These are phyloP conservation scores for Ophiostoma ulmi DNA, from an alignment of 2,329 filamentous ascomycete genomes.

Conservation along the genomic window DNA sequence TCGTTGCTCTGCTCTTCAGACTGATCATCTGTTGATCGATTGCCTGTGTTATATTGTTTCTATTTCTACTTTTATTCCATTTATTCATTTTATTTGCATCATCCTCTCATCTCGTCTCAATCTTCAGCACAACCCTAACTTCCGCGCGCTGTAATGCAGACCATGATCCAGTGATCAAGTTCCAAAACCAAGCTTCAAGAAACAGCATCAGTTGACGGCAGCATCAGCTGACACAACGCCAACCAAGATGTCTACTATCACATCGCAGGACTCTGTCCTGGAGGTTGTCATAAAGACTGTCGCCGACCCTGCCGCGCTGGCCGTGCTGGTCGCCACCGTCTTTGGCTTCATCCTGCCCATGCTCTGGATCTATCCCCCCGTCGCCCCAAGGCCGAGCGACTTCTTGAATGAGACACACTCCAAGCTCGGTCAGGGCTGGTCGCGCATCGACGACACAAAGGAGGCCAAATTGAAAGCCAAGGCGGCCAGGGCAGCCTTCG, in stretches of 20 bases:
- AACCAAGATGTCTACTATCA: background rate
- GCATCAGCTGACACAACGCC: background rate
- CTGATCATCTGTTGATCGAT: background rate
- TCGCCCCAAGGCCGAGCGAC: conserved; percentile 49
- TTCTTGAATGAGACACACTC: conserved; percentile 52
- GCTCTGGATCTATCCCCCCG: conserved; percentile 51
- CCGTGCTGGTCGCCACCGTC: conserved; percentile 43
- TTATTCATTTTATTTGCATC: background rate
- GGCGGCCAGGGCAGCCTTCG: background rate
- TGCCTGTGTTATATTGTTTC: background rate
- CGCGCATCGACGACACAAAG: conserved; percentile 37
- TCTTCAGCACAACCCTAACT: background rate
- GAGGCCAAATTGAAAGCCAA: conserved; percentile 17
- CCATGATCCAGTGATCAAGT: background rate
- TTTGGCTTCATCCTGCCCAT: conserved; percentile 50
- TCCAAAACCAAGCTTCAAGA: background rate
- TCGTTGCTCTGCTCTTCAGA: background rate
- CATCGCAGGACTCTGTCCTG: conserved; percentile 2
- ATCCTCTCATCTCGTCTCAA: background rate
- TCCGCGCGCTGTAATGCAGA: background rate
- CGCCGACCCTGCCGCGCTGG: conserved; percentile 23
- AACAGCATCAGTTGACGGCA: background rate
- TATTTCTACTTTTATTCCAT: background rate
- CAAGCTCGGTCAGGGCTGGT: conserved; percentile 41
- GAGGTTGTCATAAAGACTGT: background rate